Base-by-base conservation (phyloP, 192 early-diverging fungal genomes). In the Coemansia sp. region DNA sequence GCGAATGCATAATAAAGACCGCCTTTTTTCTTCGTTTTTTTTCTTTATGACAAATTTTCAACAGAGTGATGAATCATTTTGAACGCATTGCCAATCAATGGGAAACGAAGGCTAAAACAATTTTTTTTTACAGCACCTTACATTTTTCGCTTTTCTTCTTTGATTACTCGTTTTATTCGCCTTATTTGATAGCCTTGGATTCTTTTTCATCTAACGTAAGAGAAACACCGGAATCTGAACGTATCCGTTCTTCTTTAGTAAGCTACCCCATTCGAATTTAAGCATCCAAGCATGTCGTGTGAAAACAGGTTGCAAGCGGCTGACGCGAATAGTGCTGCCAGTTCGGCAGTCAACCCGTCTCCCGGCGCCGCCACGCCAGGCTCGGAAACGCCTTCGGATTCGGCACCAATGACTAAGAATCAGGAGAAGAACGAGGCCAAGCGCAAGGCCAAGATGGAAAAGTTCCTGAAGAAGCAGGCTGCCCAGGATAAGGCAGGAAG, bases 391-490 rank as follows among this genome's bases (percentile, higher is more conserved):
- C 55, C 55, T 14, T 57, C 33, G 35, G 35, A 15, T 33, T 42
- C 32, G 49, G 22, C 56, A 17, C 53, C 63, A 41, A 87, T 87
- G 77, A 83, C 88, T 46, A 93, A 93, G 69, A 98, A 95, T 67
- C 86, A 88, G 53, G 90, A 88, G 42, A 93, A 95, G 83, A 93
- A 94, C 65, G 92, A 95, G 74, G 94, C 92, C 67, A 94, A 93
- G 82, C 86, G 89, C 73, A 81, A 86, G 57, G 96, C 89, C 48
- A 99, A 99, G 81, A 79, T 93, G 64, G 95, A 90, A 52, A 99
- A 99, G 80, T 93, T 95, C 75, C 73, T 85, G 62, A 92, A 93
- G 36, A 98, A 96, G 83, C 84, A 95, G 72, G 92, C 89, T 58
- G 80, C 79, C 11, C 62, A 58, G 60, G 64, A 55, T 43, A 54